Conservation (phyloP, 1,284 basidiomycete genomes). For the Boletus sp. region DNA sequence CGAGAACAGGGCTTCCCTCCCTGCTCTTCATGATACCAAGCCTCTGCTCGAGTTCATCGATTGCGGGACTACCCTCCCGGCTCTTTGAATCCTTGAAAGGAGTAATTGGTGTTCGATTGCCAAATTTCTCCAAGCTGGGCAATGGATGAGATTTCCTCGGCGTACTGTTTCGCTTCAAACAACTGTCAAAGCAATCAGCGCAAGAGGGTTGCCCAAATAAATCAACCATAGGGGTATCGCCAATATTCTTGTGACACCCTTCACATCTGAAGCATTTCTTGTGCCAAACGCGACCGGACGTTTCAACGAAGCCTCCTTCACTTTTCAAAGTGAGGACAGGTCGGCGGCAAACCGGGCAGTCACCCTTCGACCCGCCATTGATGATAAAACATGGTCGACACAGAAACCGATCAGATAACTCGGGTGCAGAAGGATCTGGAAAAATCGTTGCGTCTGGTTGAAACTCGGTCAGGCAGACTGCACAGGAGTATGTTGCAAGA, state of each 20-base stretch:
- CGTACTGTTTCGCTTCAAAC: conserved; percentile 53
- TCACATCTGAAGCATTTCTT: conserved; percentile 73
- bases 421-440: conserved; percentile 57
- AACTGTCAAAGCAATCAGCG: conserved; percentile 71
- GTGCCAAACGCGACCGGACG: conserved; percentile 70
- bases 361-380: conserved; percentile 73
- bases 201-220: conserved; percentile 76
- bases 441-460: conserved; percentile 80
- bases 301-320: conserved; percentile 74
- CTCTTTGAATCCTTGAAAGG: conserved; percentile 38
- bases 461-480: conserved; percentile 61
- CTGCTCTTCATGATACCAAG: conserved; percentile 53
- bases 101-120: conserved; percentile 42
- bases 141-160: conserved; percentile 40
- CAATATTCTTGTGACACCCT: conserved; percentile 69
- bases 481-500: conserved; percentile 63
- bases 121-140: conserved; percentile 27
- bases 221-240: conserved; percentile 74
- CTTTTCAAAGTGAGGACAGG: conserved; percentile 70
- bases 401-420: conserved; percentile 53
- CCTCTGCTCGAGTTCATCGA: conserved; percentile 57
- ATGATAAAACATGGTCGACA: conserved; percentile 68
- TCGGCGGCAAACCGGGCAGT: conserved; percentile 61
- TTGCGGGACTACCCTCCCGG: conserved; percentile 51
- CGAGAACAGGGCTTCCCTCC: conserved; percentile 62